Base-by-base conservation (phyloP, 768 basidiomycete species). In the Hirschioporus abietinus region DNA sequence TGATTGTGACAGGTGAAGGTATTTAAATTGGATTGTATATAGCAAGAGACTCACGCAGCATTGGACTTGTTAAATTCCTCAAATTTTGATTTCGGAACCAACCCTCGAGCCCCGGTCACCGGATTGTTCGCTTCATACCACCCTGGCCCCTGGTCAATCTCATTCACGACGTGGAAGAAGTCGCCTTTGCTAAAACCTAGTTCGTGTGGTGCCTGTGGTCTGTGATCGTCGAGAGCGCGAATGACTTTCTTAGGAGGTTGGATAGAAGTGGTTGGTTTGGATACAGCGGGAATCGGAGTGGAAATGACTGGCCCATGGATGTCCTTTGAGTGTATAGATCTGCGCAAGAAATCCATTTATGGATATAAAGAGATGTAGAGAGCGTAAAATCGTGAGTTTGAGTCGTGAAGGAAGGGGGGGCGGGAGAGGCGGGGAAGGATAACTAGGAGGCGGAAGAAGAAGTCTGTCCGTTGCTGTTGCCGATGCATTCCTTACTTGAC, bases 111-210 rank as follows among this genome's bases (percentile, higher is more conserved):
- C 27, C 94, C 93, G 18, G 90, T 88, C 69, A 95, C 83, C 15
- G 96, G 97, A 74, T 99, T 99, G 75, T 96, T 88, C 3, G 95
- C 97, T 75, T 98, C 93, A 73, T 94, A 99, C 89, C 91, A 99
- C 60, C 80, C 77, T 2, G 80, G 83, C 23, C 81, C 74, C 58
- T 78, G 72, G 63, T 86, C 83, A 20, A 84, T 78, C 72, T 97
- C 95, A 66, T 86, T 86, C 36, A 93, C 83, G 63, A 99, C 96
- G 78, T 99, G 92, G 82, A 98, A 99, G 79, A 99, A 97, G 79
- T 99, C 97, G 69, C 97, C 97, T 78, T 92, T 91, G 70, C 86
- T 81, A 76, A 98, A 99, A 34, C 92, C 86, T 58, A 99, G 87
- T 71, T 98, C 89, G 74, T 93, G 89, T 1, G 95, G 93, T 0